Evolutionary conservation across 2,329 filamentous ascomycete species (phyloP).

Genomic region (Volutella citrinella): DNA sequence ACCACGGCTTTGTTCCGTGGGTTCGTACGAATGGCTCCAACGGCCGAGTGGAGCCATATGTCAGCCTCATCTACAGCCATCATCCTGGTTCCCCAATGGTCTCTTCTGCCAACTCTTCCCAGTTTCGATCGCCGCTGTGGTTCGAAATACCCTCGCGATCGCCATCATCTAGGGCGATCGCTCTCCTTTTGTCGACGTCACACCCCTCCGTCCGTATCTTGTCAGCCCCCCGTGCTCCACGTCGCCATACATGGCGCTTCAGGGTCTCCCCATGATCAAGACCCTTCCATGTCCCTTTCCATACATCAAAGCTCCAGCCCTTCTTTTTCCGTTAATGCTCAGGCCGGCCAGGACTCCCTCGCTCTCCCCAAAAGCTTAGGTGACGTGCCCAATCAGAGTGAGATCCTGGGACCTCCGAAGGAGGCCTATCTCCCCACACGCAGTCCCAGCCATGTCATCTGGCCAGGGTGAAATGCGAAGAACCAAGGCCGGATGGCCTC

Average conservation of each 20-base stretch:
- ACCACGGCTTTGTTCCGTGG: slow-evolving; percentile 14
- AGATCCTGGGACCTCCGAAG: slow-evolving; percentile 11
- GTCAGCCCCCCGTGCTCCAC: slow-evolving; percentile 17
- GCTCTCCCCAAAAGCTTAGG: slow-evolving; percentile 7
- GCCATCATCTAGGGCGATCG: slow-evolving; percentile 20
- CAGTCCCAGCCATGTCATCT: slow-evolving; percentile 20
- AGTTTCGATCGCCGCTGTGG: too few species aligned
- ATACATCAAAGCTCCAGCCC: slow-evolving; percentile 17
- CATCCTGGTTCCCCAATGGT: slow-evolving; percentile 18
- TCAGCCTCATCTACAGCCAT: slow-evolving; percentile 26
- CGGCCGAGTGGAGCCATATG: slow-evolving; percentile 15
- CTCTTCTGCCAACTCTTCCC: too few species aligned
- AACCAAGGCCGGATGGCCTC: slow-evolving; percentile 17
- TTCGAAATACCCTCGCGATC: slow-evolving; percentile 5
- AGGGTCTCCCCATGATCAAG: slow-evolving; percentile 23
- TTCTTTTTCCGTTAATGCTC: slow-evolving; percentile 12
- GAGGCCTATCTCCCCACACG: slow-evolving; percentile 16
- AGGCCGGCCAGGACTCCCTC: slow-evolving; percentile 9
- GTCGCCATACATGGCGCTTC: slow-evolving; percentile 16
- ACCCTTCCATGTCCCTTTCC: slow-evolving; percentile 11
- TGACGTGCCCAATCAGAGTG: slow-evolving; percentile 7
- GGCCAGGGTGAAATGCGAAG: slow-evolving; percentile 17
- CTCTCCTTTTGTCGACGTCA: slow-evolving; percentile 19
- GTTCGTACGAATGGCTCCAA: too few species aligned
- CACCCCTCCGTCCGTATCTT: slow-evolving; percentile 13